Conservation (phyloP, 2,329 filamentous ascomycete genomes). For the Penicillium sp. region DNA sequence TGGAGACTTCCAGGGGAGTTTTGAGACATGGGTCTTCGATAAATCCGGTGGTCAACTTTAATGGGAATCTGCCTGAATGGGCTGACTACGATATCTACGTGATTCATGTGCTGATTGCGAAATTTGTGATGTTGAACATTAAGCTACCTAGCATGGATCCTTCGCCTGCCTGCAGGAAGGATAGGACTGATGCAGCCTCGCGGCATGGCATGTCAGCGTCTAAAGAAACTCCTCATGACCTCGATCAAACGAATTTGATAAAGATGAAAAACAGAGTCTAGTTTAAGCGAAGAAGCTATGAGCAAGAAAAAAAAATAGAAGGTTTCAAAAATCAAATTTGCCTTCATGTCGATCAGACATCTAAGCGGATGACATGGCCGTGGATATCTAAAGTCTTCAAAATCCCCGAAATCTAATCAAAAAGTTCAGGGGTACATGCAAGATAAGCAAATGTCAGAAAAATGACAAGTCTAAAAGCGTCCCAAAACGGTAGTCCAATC, state of each 20-base stretch:
- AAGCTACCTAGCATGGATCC: not conserved
- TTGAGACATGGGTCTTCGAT: not conserved
- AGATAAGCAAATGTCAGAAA: not conserved
- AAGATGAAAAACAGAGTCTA: not conserved
- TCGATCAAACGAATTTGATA: not conserved
- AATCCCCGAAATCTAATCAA: constrained; percentile 11
- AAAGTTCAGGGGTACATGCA: constrained; percentile 8
- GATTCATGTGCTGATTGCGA: too few species aligned
- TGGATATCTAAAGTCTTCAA: constrained; percentile 18
- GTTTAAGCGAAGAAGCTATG: not conserved
- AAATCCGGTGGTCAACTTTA: not conserved
- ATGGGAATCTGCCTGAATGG: too few species aligned
- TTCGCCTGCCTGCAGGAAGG: too few species aligned
- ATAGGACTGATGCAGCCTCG: not conserved
- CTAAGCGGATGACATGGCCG: constrained; percentile 8
- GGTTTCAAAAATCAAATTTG: not conserved
- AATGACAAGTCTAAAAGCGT: constrained; percentile 11
- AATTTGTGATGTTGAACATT: too few species aligned
- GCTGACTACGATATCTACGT: too few species aligned
- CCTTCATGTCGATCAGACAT: constrained; percentile 8
- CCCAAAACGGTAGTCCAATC: not conserved
- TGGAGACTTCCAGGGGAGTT: not conserved
- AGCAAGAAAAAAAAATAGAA: not conserved
- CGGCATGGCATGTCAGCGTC: not conserved
- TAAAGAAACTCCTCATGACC: not conserved